These are phyloP conservation scores for Gentiana straminea DNA, from an alignment of 257 asterid genomes.

Conservation along the genomic window DNA sequence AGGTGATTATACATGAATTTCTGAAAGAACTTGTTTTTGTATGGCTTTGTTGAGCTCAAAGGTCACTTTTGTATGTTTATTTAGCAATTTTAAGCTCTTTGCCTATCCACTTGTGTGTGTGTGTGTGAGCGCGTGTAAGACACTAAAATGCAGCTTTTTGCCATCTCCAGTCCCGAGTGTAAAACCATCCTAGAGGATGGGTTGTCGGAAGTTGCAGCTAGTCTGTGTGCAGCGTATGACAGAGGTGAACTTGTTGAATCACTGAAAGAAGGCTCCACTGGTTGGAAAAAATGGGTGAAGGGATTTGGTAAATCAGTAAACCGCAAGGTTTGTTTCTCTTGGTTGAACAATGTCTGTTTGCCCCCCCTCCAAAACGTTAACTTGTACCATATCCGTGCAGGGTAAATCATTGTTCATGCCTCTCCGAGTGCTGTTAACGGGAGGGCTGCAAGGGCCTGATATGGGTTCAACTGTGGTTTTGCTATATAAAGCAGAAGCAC, in stretches of 20 bases:
- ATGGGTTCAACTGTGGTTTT: conserved; percentile 62
- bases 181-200: conserved; percentile 57
- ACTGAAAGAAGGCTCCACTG: conserved; percentile 65
- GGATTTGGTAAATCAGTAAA: conserved; percentile 72
- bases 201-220: conserved; percentile 63
- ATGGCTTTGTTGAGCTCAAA: neutral
- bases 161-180: conserved; percentile 57
- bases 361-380: neutral
- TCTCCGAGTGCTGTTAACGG: conserved; percentile 75
- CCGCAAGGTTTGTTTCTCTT: conserved; percentile 59
- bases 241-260: conserved; percentile 62
- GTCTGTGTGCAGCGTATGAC: conserved; percentile 65
- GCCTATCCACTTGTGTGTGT: too few species aligned
- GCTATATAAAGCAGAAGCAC: conserved; percentile 56
- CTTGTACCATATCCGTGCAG: conserved; percentile 22
- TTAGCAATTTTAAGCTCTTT: neutral
- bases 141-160: neutral
- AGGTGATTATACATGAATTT: conserved; percentile 42
- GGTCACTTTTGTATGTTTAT: neutral
- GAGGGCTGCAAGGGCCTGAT: conserved; percentile 93
- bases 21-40: neutral
- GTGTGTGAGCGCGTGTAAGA: too few species aligned
- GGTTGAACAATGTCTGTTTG: neutral
- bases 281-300: conserved; percentile 92
- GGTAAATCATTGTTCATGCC: conserved; percentile 97